A percentile compares a stretch with the other conserved stretches of the same genome.
phyloP scores from a whole-genome alignment of 2,329 filamentous ascomycete species.

The Ophiobolus disseminans region DNA sequence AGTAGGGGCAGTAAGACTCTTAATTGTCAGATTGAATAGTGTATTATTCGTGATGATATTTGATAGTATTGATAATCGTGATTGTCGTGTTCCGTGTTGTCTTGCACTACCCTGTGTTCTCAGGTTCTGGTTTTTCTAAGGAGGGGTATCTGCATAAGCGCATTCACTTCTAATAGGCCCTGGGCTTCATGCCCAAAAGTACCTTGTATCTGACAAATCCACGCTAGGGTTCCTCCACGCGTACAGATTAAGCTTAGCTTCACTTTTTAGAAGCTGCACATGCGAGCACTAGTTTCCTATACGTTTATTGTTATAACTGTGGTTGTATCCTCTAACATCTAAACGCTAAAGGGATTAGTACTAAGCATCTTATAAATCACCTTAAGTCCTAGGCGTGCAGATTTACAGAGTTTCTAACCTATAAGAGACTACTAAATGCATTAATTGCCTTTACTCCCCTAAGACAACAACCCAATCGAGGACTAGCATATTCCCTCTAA shows the following conservation, averaged over 20 bases:
- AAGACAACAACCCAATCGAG: slow-evolving; percentile 2
- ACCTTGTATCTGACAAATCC: background rate
- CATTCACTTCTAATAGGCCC: too few species aligned
- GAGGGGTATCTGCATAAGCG: too few species aligned
- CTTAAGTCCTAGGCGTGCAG: background rate
- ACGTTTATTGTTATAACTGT: slow-evolving; percentile 2
- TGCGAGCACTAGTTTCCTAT: background rate
- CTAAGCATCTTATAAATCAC: background rate
- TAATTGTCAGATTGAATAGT: too few species aligned
- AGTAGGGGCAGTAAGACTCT: too few species aligned
- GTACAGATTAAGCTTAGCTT: background rate
- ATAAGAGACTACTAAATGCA: background rate
- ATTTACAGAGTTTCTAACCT: background rate
- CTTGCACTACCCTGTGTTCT: too few species aligned
- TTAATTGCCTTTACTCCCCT: background rate
- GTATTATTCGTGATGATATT: too few species aligned
- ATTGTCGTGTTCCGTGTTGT: too few species aligned
- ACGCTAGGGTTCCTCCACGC: background rate
- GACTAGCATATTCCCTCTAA: too few species aligned
- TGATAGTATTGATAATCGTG: too few species aligned
- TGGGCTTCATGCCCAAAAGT: too few species aligned
- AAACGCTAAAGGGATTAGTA: slow-evolving; percentile 1
- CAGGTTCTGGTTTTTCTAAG: too few species aligned
- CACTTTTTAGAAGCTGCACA: slow-evolving; percentile 2
- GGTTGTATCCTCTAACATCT: background rate